phyloP scores from a whole-genome alignment of 306 rosid species.

The Lathyrus aphaca region DNA sequence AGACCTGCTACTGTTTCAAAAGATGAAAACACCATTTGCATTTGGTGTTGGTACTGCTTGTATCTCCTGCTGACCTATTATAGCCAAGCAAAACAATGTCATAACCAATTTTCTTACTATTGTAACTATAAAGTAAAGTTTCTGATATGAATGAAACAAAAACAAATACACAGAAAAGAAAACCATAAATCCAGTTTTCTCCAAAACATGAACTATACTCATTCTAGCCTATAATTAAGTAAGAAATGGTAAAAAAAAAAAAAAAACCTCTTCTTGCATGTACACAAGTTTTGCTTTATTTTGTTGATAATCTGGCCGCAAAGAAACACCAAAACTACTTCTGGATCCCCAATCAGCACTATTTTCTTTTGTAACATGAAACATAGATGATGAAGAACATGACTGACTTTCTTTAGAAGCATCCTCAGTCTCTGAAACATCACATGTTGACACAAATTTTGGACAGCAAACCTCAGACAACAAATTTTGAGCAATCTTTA shows the following conservation, averaged over 20 bases:
- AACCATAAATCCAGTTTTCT: constrained; percentile 1
- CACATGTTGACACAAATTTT: constrained; percentile 33
- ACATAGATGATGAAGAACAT: constrained; percentile 57
- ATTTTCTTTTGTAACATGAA: constrained; percentile 14
- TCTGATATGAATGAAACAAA: background rate
- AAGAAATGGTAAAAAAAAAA: constrained; percentile 35
- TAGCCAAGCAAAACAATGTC: constrained; percentile 3
- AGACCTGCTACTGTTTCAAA: constrained; percentile 90
- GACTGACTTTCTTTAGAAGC: constrained; percentile 43
- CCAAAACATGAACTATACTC: too few relatives aligned
- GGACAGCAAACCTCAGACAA: constrained; percentile 65
- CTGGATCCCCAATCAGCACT: constrained; percentile 51
- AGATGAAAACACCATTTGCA: constrained; percentile 91
- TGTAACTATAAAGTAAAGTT: too few relatives aligned
- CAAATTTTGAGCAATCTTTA: constrained; percentile 72
- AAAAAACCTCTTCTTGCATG: constrained; percentile 93
- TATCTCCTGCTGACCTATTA: constrained; percentile 69
- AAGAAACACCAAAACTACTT: constrained; percentile 52
- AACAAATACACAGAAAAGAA: background rate
- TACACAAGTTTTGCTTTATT: constrained; percentile 75
- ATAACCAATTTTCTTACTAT: background rate
- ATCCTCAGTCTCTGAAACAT: constrained; percentile 44
- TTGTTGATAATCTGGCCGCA: constrained; percentile 65
- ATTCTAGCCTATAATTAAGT: background rate
- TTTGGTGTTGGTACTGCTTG: constrained; percentile 91